phyloP scores from a whole-genome alignment of 805 yeast species.

The Metschnikowia santaceciliae region DNA sequence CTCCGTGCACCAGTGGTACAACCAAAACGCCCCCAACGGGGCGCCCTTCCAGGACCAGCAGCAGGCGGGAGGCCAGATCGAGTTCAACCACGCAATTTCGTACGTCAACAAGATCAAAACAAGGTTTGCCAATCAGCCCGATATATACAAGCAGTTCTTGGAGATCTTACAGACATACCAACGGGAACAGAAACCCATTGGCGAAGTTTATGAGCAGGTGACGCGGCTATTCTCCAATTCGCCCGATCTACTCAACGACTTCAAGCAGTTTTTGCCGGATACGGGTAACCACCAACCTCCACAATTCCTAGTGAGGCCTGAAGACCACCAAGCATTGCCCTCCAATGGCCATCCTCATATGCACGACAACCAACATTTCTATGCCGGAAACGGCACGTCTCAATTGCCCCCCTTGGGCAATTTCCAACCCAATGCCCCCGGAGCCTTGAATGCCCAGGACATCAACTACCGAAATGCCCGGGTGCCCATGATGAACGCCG shows the following conservation, averaged over 20 bases:
- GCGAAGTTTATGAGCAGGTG: conserved; percentile 93
- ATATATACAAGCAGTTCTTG: conserved; percentile 88
- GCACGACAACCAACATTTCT: conserved; percentile 16
- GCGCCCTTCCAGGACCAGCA: conserved; percentile 15
- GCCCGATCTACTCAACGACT: conserved; percentile 91
- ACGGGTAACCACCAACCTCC: conserved; percentile 42
- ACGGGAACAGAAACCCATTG: conserved; percentile 90
- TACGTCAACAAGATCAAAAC: conserved; percentile 96
- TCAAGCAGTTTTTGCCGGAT: conserved; percentile 93
- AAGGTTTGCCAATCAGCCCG: conserved; percentile 90
- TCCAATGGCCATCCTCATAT: conserved; percentile 9
- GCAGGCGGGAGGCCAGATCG: conserved; percentile 63
- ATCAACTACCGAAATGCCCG: conserved; percentile 19
- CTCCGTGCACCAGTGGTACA: conserved; percentile 9
- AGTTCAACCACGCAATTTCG: conserved; percentile 94
- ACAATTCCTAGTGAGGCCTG: conserved; percentile 21
- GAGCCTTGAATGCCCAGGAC: conserved; percentile 27
- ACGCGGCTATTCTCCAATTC: conserved; percentile 85
- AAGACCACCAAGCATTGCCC: conserved; percentile 19
- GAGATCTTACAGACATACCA: conserved; percentile 96
- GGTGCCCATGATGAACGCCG: conserved; percentile 4
- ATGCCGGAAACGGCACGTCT: conserved; percentile 21
- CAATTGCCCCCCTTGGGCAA: conserved; percentile 88
- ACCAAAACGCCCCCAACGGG: conserved; percentile 1
- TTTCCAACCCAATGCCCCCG: conserved; percentile 63